A percentile compares a stretch with the other conserved stretches of the same genome.
Conservation (phyloP, 2,329 filamentous ascomycete species). For the Neobulgaria alba region DNA sequence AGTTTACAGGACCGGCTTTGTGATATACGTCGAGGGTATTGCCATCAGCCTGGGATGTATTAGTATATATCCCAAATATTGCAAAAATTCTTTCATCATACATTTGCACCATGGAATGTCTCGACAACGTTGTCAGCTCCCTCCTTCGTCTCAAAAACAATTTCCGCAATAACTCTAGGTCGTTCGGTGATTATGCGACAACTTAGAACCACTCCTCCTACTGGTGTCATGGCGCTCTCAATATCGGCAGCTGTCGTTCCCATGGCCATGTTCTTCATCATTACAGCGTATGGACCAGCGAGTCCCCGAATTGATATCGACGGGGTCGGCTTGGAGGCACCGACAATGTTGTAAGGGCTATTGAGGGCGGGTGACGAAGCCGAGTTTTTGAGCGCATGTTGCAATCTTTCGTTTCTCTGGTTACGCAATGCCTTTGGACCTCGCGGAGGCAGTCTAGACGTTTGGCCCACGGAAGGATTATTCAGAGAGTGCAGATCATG, state of each 20-base stretch:
- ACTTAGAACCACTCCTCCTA: constrained; percentile 59
- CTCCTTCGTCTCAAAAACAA: constrained; percentile 63
- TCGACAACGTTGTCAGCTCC: constrained; percentile 67
- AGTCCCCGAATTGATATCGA: constrained; percentile 67
- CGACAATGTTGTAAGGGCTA: constrained; percentile 28
- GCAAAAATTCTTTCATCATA: constrained; percentile 32
- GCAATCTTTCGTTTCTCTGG: constrained; percentile 24
- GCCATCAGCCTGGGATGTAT: constrained; percentile 55
- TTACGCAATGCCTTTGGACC: constrained; percentile 20
- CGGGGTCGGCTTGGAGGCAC: constrained; percentile 28
- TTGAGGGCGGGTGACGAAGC: constrained; percentile 27
- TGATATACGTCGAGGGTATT: constrained; percentile 64
- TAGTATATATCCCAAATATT: constrained; percentile 1
- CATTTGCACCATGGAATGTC: constrained; percentile 72
- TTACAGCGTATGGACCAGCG: constrained; percentile 61
- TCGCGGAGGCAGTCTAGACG: constrained; percentile 32
- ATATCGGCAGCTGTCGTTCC: constrained; percentile 78
- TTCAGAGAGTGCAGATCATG: constrained; percentile 55
- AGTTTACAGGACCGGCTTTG: constrained; percentile 40
- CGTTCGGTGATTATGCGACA: constrained; percentile 59
- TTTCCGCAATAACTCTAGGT: constrained; percentile 70
- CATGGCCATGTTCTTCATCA: constrained; percentile 74
- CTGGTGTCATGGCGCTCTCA: constrained; percentile 68
- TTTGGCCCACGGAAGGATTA: constrained; percentile 34
- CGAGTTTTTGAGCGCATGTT: constrained; percentile 21